Base-by-base conservation (phyloP, 192 early-diverging fungal genomes). In the Coemansia sp. region DNA sequence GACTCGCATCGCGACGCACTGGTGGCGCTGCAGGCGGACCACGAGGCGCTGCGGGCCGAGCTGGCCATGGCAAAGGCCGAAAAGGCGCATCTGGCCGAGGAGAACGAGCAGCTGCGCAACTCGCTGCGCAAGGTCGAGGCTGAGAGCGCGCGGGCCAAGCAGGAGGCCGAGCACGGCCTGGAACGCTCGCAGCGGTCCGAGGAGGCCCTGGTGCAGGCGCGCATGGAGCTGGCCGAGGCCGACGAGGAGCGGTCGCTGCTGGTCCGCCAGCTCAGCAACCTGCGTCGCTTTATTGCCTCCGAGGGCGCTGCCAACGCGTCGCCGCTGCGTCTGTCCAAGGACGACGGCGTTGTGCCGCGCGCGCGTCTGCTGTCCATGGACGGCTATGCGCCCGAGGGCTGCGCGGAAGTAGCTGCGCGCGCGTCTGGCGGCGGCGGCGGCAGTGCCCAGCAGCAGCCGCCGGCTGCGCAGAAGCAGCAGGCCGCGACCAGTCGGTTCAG, bases 91-190 rank as follows among this genome's bases (percentile, higher is more conserved):
- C 57, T 79, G 30, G 68, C 71, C 11, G 76, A 65, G 28, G 65
- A 69, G 20, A 73, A 73, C 67, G 76, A 79, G 63, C 71, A 67
- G 29, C 61, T 79, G 58, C 60, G 58, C 18, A 66, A 69, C 53
- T 32, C 35, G 10, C 36, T 65, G 20, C 70, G 76, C 4, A 42
- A 60, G 25, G n/a, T 63, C 2, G 71, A 73, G 36, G 61, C 57
- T 24, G 67, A 70, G 53, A 32, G 60, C 5, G 8, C 3, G 3
- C 27, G 30, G 16, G 25, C 32, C 8, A 47, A 56, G 32, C 42
- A 64, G 32, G 34, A 47, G 2, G 22, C 36, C 0, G 58, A 54
- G 49, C 20, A 52, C 19, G 14, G 34, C 8, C 11, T 23, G 24
- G 61, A 55, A 58, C 47, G 58, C 11, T 28, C 60, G 18, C 61